Base-by-base conservation (phyloP, 2,329 filamentous ascomycete genomes). In the Amphichorda felina region DNA sequence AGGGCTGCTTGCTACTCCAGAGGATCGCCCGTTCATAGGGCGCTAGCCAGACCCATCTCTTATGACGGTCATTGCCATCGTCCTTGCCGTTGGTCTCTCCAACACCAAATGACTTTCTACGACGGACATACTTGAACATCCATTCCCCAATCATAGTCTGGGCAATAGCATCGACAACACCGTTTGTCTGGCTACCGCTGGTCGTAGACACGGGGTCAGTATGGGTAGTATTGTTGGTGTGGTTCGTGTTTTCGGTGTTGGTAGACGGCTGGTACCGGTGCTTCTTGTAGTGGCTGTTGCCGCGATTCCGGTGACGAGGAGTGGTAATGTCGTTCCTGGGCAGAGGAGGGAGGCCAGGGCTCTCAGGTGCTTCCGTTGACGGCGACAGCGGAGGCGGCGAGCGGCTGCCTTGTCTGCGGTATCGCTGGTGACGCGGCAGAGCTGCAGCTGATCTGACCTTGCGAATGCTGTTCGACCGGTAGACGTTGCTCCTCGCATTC, bases 71-170 rank as follows among this genome's bases (percentile, higher is more conserved):
- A 43, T 75, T 78, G 57, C 83, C 78, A 42, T 82, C 75, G 50
- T 87, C 78, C 42, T 75, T 75, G 25, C 71, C 70, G 40, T 68
- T 75, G 17, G 64, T 68, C 30, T 88, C 83, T 3, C 72, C 62
- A 36, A 89, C 76, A 15, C 86, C 86, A 53, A 98, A 96, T 0
- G 89, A 93, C 60, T 88, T 95, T 44, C 89, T 76, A 54, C 84
- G 74, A 35, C 84, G 73, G 24, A 89, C 82, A 50, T 93, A 91
- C 57, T 93, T 93, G 66, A 80, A 88, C 83, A 93, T 89, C 82
- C 85, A 91, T 50, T 96, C 91, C 26, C 91, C 91, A 21, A 98
- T 86, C 91, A 98, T 98, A 0, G 89, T 93, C 52, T 94, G 88
- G 2, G 91, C 88, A 56, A 98, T 96, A 4, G 91, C 87, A 60